phyloP scores from a whole-genome alignment of 345 rosid genomes.

The Firmiana major region DNA sequence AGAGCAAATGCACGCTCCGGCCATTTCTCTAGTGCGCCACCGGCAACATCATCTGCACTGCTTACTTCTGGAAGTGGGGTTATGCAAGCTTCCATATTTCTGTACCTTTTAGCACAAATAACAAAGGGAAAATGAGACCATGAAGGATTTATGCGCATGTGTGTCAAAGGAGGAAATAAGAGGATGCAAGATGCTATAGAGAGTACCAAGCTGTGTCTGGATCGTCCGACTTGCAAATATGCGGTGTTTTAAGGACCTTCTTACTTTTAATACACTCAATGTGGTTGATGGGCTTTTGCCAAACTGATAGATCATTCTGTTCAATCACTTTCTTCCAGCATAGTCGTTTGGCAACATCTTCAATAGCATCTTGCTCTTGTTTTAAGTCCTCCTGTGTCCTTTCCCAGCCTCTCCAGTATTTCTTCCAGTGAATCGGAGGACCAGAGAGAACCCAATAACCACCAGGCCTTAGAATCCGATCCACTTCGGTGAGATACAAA shows the following conservation, averaged over 20 bases:
- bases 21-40: slow-evolving; percentile 83
- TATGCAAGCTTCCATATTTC: slow-evolving; percentile 72
- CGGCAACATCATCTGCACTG: slow-evolving; percentile 69
- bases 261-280: slow-evolving; percentile 56
- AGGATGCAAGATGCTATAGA: slow-evolving; percentile 1
- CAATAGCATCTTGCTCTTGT: slow-evolving; percentile 83
- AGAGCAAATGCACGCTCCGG: slow-evolving; percentile 72
- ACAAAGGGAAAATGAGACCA: slow-evolving; percentile 9
- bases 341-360: slow-evolving; percentile 63
- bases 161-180: slow-evolving; percentile 6
- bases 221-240: slow-evolving; percentile 63
- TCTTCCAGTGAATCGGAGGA: slow-evolving; percentile 90
- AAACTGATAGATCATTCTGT: slow-evolving; percentile 64
- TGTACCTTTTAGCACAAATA: slow-evolving; percentile 46
- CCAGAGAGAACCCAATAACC: slow-evolving; percentile 98
- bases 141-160: neutral
- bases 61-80: slow-evolving; percentile 74
- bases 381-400: slow-evolving; percentile 77
- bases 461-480: slow-evolving; percentile 90
- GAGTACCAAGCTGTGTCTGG: slow-evolving; percentile 75
- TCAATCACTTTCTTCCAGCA: slow-evolving; percentile 94
- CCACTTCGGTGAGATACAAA: slow-evolving; percentile 79
- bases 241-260: slow-evolving; percentile 46
- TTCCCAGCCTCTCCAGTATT: slow-evolving; percentile 93
- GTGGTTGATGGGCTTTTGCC: slow-evolving; percentile 91